These are phyloP conservation scores for Coffea humblotiana DNA, from an alignment of 305 asterid genomes.

Conservation along the genomic window DNA sequence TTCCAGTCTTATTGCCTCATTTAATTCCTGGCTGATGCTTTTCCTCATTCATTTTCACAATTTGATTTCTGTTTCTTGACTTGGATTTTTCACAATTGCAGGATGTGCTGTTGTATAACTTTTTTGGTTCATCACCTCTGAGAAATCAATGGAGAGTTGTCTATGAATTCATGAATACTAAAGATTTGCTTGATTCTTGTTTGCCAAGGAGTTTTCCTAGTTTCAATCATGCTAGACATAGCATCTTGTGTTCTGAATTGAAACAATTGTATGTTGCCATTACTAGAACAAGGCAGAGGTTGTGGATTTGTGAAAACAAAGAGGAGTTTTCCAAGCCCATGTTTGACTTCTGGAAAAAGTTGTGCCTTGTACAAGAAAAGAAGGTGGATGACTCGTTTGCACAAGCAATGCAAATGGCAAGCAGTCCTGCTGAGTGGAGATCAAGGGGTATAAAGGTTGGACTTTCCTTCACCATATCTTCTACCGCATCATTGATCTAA, in stretches of 20 bases:
- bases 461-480: background rate
- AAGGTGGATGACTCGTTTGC: constrained; percentile 60
- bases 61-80: background rate
- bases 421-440: constrained; percentile 78
- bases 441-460: constrained; percentile 62
- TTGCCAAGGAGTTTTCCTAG: constrained; percentile 44
- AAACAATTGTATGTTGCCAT: constrained; percentile 72
- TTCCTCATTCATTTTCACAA: too few relatives aligned
- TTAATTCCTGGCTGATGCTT: background rate
- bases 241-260: constrained; percentile 66
- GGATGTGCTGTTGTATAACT: constrained; percentile 73
- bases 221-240: constrained; percentile 53
- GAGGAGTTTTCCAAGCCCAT: constrained; percentile 57
- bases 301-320: constrained; percentile 72
- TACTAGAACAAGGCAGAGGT: constrained; percentile 68
- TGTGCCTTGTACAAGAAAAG: constrained; percentile 55
- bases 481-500: background rate
- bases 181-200: constrained; percentile 38
- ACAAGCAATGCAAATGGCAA: constrained; percentile 61
- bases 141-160: constrained; percentile 67
- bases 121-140: constrained; percentile 69
- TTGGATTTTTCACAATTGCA: constrained; percentile 18
- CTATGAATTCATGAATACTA: constrained; percentile 55
- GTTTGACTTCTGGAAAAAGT: constrained; percentile 63
- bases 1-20: background rate